phyloP scores from a whole-genome alignment of 176 grass and related monocot species.

The Zoysia pacifica region DNA sequence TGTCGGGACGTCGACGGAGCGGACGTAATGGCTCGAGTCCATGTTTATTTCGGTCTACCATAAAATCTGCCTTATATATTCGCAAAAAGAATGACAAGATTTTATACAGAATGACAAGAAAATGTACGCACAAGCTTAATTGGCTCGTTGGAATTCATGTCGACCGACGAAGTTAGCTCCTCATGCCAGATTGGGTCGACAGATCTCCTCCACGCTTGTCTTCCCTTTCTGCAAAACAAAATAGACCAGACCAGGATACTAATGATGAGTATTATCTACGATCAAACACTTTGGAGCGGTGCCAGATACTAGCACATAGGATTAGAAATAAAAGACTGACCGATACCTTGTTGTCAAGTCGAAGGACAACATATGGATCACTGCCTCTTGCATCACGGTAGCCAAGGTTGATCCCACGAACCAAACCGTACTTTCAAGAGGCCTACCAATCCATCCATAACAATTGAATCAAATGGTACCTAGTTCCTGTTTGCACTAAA shows the following conservation, averaged over 20 bases:
- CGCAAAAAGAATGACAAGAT: neutral
- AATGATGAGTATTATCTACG: neutral
- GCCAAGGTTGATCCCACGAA: constrained; percentile 78
- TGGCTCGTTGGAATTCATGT: constrained; percentile 28
- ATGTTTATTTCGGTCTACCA: too few relatives aligned
- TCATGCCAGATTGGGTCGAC: constrained; percentile 77
- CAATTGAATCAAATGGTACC: neutral
- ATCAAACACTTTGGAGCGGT: neutral
- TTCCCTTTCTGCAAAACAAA: constrained; percentile 56
- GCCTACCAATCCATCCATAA: constrained; percentile 66
- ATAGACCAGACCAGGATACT: too few relatives aligned
- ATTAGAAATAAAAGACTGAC: neutral
- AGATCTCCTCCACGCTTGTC: constrained; percentile 64
- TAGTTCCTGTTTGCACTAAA: constrained; percentile 6
- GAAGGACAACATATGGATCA: constrained; percentile 80
- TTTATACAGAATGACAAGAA: neutral
- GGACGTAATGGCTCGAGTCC: too few relatives aligned
- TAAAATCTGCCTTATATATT: too few relatives aligned
- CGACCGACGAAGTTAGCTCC: constrained; percentile 53
- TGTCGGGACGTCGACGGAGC: neutral
- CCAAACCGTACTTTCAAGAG: constrained; percentile 65
- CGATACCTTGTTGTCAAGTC: constrained; percentile 68
- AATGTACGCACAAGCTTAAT: constrained; percentile 53
- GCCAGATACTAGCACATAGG: too few relatives aligned
- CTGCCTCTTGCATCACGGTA: constrained; percentile 84